Evolutionary conservation across 441 rosid species (phyloP).

Genomic region (Sinapis alba): DNA sequence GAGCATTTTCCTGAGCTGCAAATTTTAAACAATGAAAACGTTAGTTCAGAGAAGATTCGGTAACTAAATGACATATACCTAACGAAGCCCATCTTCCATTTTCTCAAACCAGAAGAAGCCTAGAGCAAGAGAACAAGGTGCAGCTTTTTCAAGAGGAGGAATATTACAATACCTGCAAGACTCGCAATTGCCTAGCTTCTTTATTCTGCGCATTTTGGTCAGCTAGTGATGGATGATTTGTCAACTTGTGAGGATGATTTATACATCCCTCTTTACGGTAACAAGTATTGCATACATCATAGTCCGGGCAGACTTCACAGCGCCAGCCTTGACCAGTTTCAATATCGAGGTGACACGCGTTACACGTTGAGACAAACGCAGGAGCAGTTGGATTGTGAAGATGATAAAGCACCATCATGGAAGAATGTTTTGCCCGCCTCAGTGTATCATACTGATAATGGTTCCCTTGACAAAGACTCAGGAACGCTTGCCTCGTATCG

Average conservation of each 20-base stretch:
- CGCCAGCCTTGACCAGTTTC: conserved; percentile 99
- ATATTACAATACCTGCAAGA: conserved; percentile 68
- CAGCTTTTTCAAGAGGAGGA: neutral
- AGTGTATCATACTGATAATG: conserved; percentile 98
- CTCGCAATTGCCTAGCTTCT: conserved; percentile 95
- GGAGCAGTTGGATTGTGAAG: conserved; percentile 99
- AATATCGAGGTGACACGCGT: conserved; percentile 81
- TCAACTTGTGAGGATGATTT: conserved; percentile 98
- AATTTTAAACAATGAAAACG: neutral
- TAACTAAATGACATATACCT: conserved; percentile 14
- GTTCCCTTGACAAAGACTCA: conserved; percentile 99
- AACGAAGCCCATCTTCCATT: neutral
- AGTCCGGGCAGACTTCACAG: conserved; percentile 97
- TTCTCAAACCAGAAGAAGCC: conserved; percentile 9
- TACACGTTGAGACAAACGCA: conserved; percentile 92
- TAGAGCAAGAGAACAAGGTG: neutral
- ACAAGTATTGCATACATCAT: conserved; percentile 92
- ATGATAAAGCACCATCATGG: conserved; percentile 99
- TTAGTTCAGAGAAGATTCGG: conserved; percentile 5
- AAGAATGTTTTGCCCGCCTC: conserved; percentile 98
- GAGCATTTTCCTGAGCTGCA: conserved; percentile 99
- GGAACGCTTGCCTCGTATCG: conserved; percentile 96
- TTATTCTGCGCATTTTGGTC: conserved; percentile 99
- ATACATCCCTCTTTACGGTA: conserved; percentile 76
- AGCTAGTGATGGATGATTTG: conserved; percentile 84